Evolutionary conservation across 2,329 filamentous ascomycete species (phyloP), one percentile per base, ranked within the genome.

Genomic region (Chaetomium strumarium): DNA sequence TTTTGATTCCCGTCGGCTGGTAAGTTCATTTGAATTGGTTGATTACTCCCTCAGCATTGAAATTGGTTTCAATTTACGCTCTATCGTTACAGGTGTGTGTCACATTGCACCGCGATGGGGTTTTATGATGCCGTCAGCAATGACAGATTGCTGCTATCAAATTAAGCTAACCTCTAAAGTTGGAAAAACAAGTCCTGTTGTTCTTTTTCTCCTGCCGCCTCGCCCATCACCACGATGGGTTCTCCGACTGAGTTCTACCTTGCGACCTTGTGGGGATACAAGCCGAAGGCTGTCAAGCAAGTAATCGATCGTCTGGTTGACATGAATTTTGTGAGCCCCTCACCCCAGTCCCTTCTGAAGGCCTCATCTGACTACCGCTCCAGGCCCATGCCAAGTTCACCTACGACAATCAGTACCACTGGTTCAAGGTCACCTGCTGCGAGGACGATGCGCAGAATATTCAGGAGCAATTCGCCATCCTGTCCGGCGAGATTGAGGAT

Each of bases 241-340:
- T 19, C 9, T 16, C 20, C 49, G 5, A 46, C 43, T 12, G 62
- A 66, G 47, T 60, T 67, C 45, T 65, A 63, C 42, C 36, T 67
- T 10, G 24, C 56, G 7, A 61, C 58, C 29, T 40, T 66, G 33
- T 68, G 65, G 64, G 34, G 51, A 2, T 67, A 62, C 53, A 58
- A 52, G 7, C 53, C 57, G 5, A 57, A 52, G 6, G 61, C 58
- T 13, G 48, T 63, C 30, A 46, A 56, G 7, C 52, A 53, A 19
- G 45, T 68, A 1, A 52, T 67, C 11, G 38, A 57, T 1, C 41
- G 41, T 0, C 46, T 68, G 14, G 44, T 52, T 12, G 30, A 17
- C 5, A 29, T 53, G 12, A 42, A 52, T 30, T 34, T 60, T 17
- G 60, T 63, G 41, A 33, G 57, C 52, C 10, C 3, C 14, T 19